Evolutionary conservation across 352 stramenopile species (phyloP), one percentile per base, ranked within the genome.

Genomic region (Globisporangium abappressorium): DNA sequence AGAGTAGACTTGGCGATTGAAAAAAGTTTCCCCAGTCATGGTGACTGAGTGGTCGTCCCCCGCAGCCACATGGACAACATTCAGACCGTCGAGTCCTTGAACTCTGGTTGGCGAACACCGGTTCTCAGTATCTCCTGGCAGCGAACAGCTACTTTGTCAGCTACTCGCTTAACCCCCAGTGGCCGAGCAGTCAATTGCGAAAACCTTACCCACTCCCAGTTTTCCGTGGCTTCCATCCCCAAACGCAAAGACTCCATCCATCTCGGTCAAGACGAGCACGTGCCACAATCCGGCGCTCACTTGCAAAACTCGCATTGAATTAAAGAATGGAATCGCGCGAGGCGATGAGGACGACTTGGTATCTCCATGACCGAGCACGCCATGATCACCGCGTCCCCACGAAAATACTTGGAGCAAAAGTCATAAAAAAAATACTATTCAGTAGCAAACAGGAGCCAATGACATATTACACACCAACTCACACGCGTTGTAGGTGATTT

Each of bases 1-100:
- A 3, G 86, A 89, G 66, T 90, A 91, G n/a, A 94, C 82, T 70
- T 94, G 87, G 1, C 82, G 78, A 73, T 88, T 90, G 38, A 82
- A 85, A 15, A 80, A 76, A 1, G 82, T 84, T 62, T 92, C 85
- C 1, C 84, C 85, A 20, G 79, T 80, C 64, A 92, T 75, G 3
- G 71, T 81, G 41, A 92, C 64, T 3, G 85, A 94, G 63, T 92
- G 86, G 2, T 90, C 78, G 61, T 92, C 76, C 7, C 87, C 87
- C 38, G 87, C 85, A 57, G 73, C 77, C 22, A 94, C 70, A 20
- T 82, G 68, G 14, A 91, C 65, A 8, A 92, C 73, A 47, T 88
- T 78, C 14, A 92, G 46, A 12, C 76, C 79, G 41, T 91, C 82
- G 0, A 93, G 72, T 5, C 62, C 74, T 12, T 68, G 59, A 54